Percentiles rank a stretch among this genome's conserved stretches.
Conservation (phyloP, 2,329 filamentous ascomycete species). For the Nectriaceae sp. region DNA sequence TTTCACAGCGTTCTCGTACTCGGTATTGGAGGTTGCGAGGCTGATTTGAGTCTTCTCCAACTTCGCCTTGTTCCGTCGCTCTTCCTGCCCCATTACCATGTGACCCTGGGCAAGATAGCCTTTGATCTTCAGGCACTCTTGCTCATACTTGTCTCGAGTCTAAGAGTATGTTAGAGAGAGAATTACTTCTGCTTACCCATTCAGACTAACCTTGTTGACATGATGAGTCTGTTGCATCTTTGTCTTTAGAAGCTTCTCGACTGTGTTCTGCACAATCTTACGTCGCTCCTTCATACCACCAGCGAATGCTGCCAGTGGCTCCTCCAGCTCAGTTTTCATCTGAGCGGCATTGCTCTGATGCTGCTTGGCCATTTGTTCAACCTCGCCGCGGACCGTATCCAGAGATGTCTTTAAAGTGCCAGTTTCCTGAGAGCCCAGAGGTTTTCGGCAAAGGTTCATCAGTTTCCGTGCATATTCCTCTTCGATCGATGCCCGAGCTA, state of each 20-base stretch:
- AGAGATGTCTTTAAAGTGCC: slow-evolving; percentile 83
- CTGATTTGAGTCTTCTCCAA: slow-evolving; percentile 98
- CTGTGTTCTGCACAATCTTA: slow-evolving; percentile 92
- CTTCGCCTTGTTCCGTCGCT: slow-evolving; percentile 98
- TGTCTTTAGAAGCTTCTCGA: slow-evolving; percentile 90
- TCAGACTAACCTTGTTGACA: slow-evolving; percentile 78
- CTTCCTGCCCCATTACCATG: slow-evolving; percentile 99
- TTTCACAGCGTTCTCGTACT: slow-evolving; percentile 94
- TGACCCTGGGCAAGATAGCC: slow-evolving; percentile 97
- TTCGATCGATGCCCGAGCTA: slow-evolving; percentile 89
- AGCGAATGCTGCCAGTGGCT: slow-evolving; percentile 86
- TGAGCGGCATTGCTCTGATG: slow-evolving; percentile 87
- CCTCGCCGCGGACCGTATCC: slow-evolving; percentile 84
- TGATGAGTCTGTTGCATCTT: slow-evolving; percentile 89
- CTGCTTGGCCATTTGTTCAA: slow-evolving; percentile 91
- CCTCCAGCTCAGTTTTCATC: slow-evolving; percentile 95
- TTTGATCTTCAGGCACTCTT: slow-evolving; percentile 97
- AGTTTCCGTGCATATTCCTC: slow-evolving; percentile 95
- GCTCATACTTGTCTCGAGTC: slow-evolving; percentile 92
- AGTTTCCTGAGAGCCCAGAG: slow-evolving; percentile 83
- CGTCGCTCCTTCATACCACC: slow-evolving; percentile 95
- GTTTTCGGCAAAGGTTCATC: slow-evolving; percentile 80
- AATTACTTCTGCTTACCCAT: background rate
- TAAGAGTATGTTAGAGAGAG: slow-evolving; percentile 34
- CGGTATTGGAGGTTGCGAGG: slow-evolving; percentile 83